Evolutionary conservation across 352 stramenopile species (phyloP).

Genomic region (Phytophthora megakarya): DNA sequence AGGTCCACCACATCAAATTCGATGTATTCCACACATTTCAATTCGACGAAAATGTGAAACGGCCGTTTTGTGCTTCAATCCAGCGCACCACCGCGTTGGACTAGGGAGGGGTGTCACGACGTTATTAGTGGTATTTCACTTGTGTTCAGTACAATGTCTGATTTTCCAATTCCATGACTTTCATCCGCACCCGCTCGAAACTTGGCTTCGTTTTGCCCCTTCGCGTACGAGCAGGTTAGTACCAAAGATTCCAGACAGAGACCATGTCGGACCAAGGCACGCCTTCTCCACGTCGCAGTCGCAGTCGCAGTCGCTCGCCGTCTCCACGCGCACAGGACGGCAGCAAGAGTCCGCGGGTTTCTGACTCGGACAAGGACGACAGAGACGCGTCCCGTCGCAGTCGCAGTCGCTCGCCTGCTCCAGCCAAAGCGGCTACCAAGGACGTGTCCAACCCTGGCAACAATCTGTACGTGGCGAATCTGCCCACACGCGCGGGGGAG

Average conservation of each 20-base stretch:
- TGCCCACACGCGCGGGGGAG: constrained; percentile 59
- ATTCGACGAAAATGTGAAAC: constrained; percentile 23
- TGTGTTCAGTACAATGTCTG: constrained; percentile 2
- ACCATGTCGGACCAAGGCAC: constrained; percentile 50
- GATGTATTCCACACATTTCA: constrained; percentile 13
- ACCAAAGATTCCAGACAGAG: constrained; percentile 25
- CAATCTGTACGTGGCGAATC: constrained; percentile 83
- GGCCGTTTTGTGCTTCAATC: constrained; percentile 9
- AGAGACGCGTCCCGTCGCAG: constrained; percentile 25
- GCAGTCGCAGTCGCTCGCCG: constrained; percentile 31
- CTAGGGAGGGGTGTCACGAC: constrained; percentile 9
- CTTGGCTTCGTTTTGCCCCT: constrained; percentile 16
- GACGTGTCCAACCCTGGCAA: constrained; percentile 66
- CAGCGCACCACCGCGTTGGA: neutral
- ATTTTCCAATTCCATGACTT: neutral
- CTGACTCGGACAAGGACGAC: constrained; percentile 3
- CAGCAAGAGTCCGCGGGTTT: constrained; percentile 18
- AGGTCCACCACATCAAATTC: neutral
- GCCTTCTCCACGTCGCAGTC: constrained; percentile 28
- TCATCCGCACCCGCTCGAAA: constrained; percentile 30
- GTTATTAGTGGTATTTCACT: constrained; percentile 15
- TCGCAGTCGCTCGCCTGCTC: constrained; percentile 49
- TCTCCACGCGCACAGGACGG: constrained; percentile 24
- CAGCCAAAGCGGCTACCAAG: constrained; percentile 22
- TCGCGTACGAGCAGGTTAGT: constrained; percentile 18